phyloP scores from a whole-genome alignment of 108 stramenopile species.

The Aurantiochytrium sp. region DNA sequence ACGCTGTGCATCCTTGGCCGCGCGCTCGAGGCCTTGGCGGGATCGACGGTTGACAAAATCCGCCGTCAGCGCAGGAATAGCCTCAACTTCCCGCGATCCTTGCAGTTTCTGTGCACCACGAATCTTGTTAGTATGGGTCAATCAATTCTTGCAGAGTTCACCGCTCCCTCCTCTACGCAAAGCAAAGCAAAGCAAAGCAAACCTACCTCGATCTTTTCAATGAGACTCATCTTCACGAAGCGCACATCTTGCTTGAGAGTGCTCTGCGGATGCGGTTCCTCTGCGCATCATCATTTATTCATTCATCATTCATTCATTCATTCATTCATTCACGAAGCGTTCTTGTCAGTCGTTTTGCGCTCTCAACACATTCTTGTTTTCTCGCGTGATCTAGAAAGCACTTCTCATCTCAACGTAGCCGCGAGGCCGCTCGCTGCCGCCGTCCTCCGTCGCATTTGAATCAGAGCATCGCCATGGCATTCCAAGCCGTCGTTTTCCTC shows the following conservation, averaged over 20 bases:
- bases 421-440: no score
- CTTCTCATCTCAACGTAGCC: no score
- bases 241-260: background rate
- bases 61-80: background rate
- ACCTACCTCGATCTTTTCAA: background rate
- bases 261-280: constrained; percentile 18
- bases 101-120: background rate
- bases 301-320: background rate
- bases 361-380: background rate
- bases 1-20: background rate
- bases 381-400: no score
- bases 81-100: background rate
- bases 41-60: background rate
- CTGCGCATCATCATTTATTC: background rate
- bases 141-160: no score
- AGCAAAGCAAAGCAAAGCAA: no score
- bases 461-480: no score
- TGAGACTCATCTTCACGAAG: background rate
- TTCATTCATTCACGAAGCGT: background rate
- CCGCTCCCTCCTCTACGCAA: no score
- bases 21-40: background rate
- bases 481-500: no score
- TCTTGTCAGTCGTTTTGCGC: background rate
- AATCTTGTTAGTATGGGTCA: background rate
- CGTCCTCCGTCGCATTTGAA: no score